Percentiles rank a stretch among this genome's conserved stretches.
Evolutionary conservation across 768 basidiomycete species (phyloP).

Genomic region (Mycena rosella): DNA sequence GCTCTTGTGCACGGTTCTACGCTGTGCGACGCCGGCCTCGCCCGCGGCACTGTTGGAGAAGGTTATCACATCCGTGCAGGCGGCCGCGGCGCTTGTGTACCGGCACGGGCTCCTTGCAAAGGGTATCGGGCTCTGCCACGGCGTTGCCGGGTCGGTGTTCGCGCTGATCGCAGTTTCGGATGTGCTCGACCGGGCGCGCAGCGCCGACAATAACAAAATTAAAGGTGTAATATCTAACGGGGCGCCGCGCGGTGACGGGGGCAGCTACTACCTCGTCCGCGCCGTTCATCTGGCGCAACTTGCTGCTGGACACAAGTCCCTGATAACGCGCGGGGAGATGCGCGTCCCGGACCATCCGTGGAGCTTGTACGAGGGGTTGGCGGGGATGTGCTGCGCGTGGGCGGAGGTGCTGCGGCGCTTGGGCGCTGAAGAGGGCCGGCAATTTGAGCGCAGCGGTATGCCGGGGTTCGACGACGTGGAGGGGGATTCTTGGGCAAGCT

Average conservation of each 20-base stretch:
- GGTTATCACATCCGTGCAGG: constrained; percentile 49
- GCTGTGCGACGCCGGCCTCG: constrained; percentile 40
- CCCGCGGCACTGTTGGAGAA: constrained; percentile 41
- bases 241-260: neutral
- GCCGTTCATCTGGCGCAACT: constrained; percentile 64
- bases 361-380: constrained; percentile 70
- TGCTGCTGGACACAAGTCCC: constrained; percentile 50
- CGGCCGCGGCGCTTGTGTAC: constrained; percentile 60
- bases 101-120: constrained; percentile 63
- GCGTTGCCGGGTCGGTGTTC: constrained; percentile 66
- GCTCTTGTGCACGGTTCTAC: constrained; percentile 59
- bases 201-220: constrained; percentile 26
- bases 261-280: constrained; percentile 47
- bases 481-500: constrained; percentile 30
- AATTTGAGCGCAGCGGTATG: constrained; percentile 47
- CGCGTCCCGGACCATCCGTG: constrained; percentile 62
- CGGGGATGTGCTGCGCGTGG: constrained; percentile 72
- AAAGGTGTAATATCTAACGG: neutral
- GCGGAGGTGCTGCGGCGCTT: constrained; percentile 55
- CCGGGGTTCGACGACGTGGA: constrained; percentile 58
- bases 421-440: constrained; percentile 32
- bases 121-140: constrained; percentile 73
- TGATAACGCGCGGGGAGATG: constrained; percentile 58
- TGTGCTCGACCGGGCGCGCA: constrained; percentile 48
- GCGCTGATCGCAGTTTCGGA: constrained; percentile 64